Base-by-base conservation (phyloP, 768 basidiomycete species). In the Phlegmacium glaucopus region DNA sequence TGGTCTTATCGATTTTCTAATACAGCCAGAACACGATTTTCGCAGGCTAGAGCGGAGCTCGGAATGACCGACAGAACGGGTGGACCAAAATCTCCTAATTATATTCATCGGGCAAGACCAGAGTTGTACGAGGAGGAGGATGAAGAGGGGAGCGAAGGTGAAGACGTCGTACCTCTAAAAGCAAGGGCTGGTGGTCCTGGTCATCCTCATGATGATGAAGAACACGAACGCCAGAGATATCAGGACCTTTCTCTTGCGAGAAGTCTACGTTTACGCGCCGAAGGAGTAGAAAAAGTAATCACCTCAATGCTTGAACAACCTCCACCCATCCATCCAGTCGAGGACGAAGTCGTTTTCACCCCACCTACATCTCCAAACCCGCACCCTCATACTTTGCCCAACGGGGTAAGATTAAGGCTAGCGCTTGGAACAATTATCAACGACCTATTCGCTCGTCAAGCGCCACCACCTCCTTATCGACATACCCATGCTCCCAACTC, bases 61-160 rank as follows among this genome's bases (percentile, higher is more conserved):
- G 87, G 86, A 29, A 90, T 91, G 88, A 83, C 85, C 6, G 87
- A 89, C 64, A 83, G 80, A 48, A 83, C 87, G 0, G 87, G 87
- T 6, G 87, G 85, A 2, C 74, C 80, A 4, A 72, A 76, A 1
- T 77, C 83, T 1, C 58, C 75, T 6, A 76, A 85, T 51, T 83
- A 83, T 56, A 56, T 61, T n/a, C 79, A 84, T 61, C 76, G 87
- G 30, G 72, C 77, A 51, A 75, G 86, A 9, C 85, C 86, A 34
- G 88, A 92, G 57, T 82, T 82, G 47, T 89, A 81, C 55, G 83
- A 87, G 50, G 86, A 88, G 59, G 85, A 87, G 10, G 83, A 86
- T 15, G 83, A 87, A 48, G 66, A 70, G 4, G 67, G 66, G 13
- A 85, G 82, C 54, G 87, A 86, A 42, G 82, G 83, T 15, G 87